A percentile compares a stretch with the other conserved stretches of the same genome.
Evolutionary conservation across 768 basidiomycete genomes (phyloP).

Genomic region (Leccinum broughii): DNA sequence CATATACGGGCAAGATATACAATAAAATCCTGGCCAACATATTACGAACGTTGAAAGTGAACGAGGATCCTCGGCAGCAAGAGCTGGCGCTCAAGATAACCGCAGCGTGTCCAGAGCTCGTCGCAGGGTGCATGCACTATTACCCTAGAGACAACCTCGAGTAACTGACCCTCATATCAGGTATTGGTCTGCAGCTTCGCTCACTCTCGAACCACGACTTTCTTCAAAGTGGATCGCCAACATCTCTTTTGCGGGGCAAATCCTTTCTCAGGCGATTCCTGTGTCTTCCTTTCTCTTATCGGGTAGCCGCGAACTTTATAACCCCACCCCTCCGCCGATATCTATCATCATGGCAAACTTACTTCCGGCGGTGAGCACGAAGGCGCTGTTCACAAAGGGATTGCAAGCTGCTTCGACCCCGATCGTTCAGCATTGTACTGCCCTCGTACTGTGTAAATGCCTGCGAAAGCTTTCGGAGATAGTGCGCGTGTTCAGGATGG

Average conservation of each 20-base stretch:
- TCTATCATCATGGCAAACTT: conserved; percentile 71
- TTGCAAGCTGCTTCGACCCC: conserved; percentile 61
- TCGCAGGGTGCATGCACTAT: conserved; percentile 58
- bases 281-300: conserved; percentile 58
- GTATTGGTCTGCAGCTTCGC: conserved; percentile 65
- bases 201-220: conserved; percentile 83
- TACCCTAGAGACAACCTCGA: conserved; percentile 6
- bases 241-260: conserved; percentile 75
- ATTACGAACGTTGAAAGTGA: conserved; percentile 75
- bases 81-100: conserved; percentile 81
- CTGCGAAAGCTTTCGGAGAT: conserved; percentile 70
- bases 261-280: conserved; percentile 79
- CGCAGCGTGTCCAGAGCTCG: conserved; percentile 82
- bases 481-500: conserved; percentile 43
- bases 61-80: conserved; percentile 83
- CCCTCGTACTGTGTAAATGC: conserved; percentile 73
- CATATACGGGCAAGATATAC: conserved; percentile 50
- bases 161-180: conserved; percentile 39
- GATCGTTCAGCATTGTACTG: conserved; percentile 85
- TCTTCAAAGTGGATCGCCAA: conserved; percentile 92
- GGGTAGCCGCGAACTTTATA: conserved; percentile 45
- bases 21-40: conserved; percentile 84
- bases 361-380: conserved; percentile 71
- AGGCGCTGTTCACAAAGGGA: conserved; percentile 77
- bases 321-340: conserved; percentile 76